Evolutionary conservation across 2,329 filamentous ascomycete genomes (phyloP), one percentile per base, ranked within the genome.

Genomic region (Calonectria hongkongensis): DNA sequence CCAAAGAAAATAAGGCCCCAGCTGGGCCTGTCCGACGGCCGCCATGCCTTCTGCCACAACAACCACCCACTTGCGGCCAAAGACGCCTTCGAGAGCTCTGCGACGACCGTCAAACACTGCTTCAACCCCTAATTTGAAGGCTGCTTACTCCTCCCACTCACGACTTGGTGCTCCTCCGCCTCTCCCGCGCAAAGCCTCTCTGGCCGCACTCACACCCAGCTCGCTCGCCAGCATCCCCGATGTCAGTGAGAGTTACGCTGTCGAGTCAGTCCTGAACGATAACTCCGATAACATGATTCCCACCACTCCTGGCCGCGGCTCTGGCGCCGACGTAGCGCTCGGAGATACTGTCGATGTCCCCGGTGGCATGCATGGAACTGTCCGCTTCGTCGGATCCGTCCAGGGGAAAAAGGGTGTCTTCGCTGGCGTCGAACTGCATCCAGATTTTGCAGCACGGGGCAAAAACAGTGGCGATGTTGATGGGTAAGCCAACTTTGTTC

Each of bases 381-480:
- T 98, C 77, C 96, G 94, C 82, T 99, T 98, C 82, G 88, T 98
- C 74, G 97, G 97, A 54, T 88, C 88, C 47, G 96, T 99, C 48
- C 91, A 92, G 78, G 96, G 96, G 75, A 98, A 98, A 87, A 95
- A 94, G 78, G 97, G 97, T 64, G 90, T 91, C 25, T 99, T 99
- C 87, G 95, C 95, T 39, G 97, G 97, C 56, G 94, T 99, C 43
- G 97, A 99, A 84, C 88, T 99, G 75, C 92, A 93, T 79, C 87
- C 91, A 66, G 94, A 98, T 77, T 97, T 93, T 86, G 94, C 95
- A 41, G 84, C 89, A 65, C 91, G 94, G 81, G 97, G 97, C 41
- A 99, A 99, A 88, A 99, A 99, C 82, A 97, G 91, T 80, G 97
- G 97, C 75, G 96, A 98, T 83, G 97, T 98, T 68, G 96, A 98